Evolutionary conservation across 106 monocot genomes (phyloP), one percentile per base, ranked within the genome.

Genomic region (Allium fistulosum): DNA sequence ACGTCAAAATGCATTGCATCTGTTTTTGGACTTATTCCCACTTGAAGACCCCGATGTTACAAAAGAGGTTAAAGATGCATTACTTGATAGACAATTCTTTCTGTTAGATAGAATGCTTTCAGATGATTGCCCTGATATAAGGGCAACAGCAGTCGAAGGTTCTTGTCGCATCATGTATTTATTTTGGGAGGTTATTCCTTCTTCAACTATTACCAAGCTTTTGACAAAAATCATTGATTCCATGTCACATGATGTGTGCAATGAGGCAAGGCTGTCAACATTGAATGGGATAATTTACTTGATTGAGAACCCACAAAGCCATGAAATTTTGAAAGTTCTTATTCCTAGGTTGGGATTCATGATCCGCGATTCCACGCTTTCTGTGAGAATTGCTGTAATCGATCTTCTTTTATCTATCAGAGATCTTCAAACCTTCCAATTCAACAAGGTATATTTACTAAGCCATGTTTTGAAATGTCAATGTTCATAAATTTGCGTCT

Each of bases 131-230:
- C 92, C 99, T 28, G 90, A 90, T 68, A 72, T 93, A 15, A 82
- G 99, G 68, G 75, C 78, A 47, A 82, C 90, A 67, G 76, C 87
- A 52, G 89, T 93, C 64, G 93, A 99, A 80, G 93, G 99, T 1
- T 79, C 76, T 18, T 99, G 84, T 58, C 92, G 92, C 48, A 85
- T 99, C 72, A 87, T 99, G 72, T 73, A 81, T 80, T 58, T 87
- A 48, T 99, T 87, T 73, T 99, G 99, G 99, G 99, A 99, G 85
- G 81, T 99, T 58, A 85, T 99, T 69, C 87, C 99, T 79, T 82
- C 99, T 71, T 70, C 84, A 57, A 83, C 62, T 10, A 90, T 93
- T 60, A 84, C 90, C 63, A 99, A 80, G 48, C 46, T 90, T 60
- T 71, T 99, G 67, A 66, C 77, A 48, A 93, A 85, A 61, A 83